phyloP scores from a whole-genome alignment of 2,329 filamentous ascomycete genomes.

The Alternaria angustiovoidea region DNA sequence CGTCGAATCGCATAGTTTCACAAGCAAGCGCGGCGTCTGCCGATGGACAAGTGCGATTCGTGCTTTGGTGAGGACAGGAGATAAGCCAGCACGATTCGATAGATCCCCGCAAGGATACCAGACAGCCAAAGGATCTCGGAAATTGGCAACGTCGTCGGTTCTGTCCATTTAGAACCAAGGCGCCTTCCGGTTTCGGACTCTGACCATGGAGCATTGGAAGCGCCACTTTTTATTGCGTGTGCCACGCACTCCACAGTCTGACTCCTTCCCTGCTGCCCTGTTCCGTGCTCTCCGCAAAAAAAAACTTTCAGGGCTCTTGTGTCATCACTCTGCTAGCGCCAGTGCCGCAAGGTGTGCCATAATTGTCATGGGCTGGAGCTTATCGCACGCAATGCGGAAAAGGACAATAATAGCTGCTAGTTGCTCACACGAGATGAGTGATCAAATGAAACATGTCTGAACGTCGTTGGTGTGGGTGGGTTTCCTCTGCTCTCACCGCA shows the following conservation, averaged over 20 bases:
- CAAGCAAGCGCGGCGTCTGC: conserved; percentile 8
- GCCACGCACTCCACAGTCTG: conserved; percentile 18
- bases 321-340: conserved; percentile 15
- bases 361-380: conserved; percentile 19
- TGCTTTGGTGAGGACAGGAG: conserved; percentile 11
- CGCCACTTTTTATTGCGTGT: conserved; percentile 11
- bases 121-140: conserved; percentile 10
- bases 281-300: conserved; percentile 18
- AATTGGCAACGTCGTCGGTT: conserved; percentile 15
- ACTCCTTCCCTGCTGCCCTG: conserved; percentile 5
- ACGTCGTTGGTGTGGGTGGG: not conserved
- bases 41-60: conserved; percentile 16
- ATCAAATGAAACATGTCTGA: conserved; percentile 22
- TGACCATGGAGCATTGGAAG: conserved; percentile 9
- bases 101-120: conserved; percentile 22
- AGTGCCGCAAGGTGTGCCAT: conserved; percentile 13
- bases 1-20: conserved; percentile 10
- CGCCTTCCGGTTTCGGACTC: conserved; percentile 25
- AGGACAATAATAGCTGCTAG: conserved; percentile 24
- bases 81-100: conserved; percentile 23
- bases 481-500: conserved; percentile 20
- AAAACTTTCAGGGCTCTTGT: conserved; percentile 10
- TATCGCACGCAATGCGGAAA: conserved; percentile 31
- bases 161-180: not conserved
- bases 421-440: conserved; percentile 17